Evolutionary conservation across 345 rosid genomes (phyloP), one percentile per base, ranked within the genome.

Genomic region (Gossypium arboreum): DNA sequence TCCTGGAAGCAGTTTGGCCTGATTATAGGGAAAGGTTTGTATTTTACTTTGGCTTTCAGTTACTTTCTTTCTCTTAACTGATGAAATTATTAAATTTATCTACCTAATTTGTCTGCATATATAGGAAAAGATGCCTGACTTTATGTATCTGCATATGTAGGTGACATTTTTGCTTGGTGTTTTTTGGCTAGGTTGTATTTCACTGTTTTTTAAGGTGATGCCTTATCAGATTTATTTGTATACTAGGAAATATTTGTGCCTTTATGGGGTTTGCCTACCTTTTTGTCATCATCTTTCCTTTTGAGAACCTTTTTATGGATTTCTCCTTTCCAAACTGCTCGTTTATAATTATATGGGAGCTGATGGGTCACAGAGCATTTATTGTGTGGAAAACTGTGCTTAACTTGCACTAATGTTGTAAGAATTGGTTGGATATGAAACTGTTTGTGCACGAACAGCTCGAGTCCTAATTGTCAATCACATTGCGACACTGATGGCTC

Each of bases 1-100:
- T 91, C 91, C 13, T 76, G 84, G 88, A 81, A 88, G 84, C 92
- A 94, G 74, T 68, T 86, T 74, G 88, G 97, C 79, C 88, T 94
- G 43, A 85, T 94, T 75, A 80, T 91, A 59, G 97, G 98, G 70
- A 94, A 94, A 92, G 97, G 95, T 92, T 68, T 39, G 80, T 76
- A 43, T 68, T 20, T 45, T 47, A 17, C 54, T 52, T 22, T 54
- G 20, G 12, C 18, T 57, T 51, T 50, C 66, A 25, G 18, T 16
- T n/a, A 16, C 10, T 34, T 16, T 71, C 6, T 39, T 50, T 63
- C 20, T 57, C 58, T 48, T 61, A 73, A 60, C 18, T 60, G 27
- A 10, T 59, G 55, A 27, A 34, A 24, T 16, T 47, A 24, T 60
- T 16, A 51, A 1, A 17, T 17, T 10, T 22, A 17, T 44, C 18